Percentiles rank a stretch among this genome's conserved stretches.
Conservation (phyloP, 2,329 filamentous ascomycete genomes). For the Ophiostoma sp. region DNA sequence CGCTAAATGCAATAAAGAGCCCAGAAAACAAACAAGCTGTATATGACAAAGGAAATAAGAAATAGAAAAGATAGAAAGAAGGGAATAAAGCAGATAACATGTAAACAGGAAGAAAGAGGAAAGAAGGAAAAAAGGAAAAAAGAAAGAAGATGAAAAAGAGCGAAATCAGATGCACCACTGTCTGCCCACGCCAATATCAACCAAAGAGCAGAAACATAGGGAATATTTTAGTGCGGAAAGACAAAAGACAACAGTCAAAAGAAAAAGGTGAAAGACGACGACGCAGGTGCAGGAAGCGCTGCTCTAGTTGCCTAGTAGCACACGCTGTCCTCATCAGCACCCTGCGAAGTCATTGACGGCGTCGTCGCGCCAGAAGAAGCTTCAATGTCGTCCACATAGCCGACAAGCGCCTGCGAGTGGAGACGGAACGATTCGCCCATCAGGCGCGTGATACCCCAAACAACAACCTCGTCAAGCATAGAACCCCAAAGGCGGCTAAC, state of each 20-base stretch:
- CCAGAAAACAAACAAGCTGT: conserved; percentile 5
- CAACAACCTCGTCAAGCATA: conserved; percentile 97
- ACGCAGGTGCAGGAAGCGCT: conserved; percentile 6
- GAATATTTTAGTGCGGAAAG: conserved; percentile 24
- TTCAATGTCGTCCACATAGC: conserved; percentile 82
- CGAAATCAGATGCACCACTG: conserved; percentile 16
- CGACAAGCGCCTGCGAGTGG: conserved; percentile 87
- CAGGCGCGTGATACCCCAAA: conserved; percentile 93
- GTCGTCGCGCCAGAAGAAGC: conserved; percentile 64
- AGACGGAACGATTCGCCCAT: conserved; percentile 98
- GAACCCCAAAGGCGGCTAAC: conserved; percentile 94
- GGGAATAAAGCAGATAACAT: conserved; percentile 31
- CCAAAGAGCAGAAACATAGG: conserved; percentile 22
- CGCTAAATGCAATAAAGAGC: conserved; percentile 29
- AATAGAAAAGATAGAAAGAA: conserved; percentile 20
- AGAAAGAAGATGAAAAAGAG: conserved; percentile 23
- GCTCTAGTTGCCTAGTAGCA: conserved; percentile 44
- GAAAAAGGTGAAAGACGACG: conserved; percentile 32
- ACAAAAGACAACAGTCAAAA: conserved; percentile 29
- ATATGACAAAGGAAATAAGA: conserved; percentile 14
- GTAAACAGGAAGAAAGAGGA: conserved; percentile 26
- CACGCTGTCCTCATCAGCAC: conserved; percentile 65
- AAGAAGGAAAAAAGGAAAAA: conserved; percentile 17
- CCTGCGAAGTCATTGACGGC: conserved; percentile 67
- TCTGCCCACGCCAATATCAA: conserved; percentile 26